Percentiles rank a stretch among this genome's conserved stretches.
These are phyloP conservation scores for Crithidia expoeki DNA, from an alignment of 208 protist genomes.

Conservation along the genomic window DNA sequence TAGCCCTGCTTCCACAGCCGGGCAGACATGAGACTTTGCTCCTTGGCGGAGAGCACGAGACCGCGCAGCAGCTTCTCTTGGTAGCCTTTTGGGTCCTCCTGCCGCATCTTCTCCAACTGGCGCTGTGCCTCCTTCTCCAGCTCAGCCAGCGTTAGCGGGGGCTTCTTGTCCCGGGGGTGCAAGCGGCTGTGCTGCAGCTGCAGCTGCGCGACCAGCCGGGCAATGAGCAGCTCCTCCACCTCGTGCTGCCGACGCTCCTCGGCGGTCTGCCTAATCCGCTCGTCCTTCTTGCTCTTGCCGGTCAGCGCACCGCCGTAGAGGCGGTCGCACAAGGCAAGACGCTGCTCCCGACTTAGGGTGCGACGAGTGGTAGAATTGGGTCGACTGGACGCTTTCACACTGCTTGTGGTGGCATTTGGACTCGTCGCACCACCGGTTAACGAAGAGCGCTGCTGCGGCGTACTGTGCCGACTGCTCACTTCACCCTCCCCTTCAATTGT, in stretches of 20 bases:
- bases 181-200: slow-evolving; percentile 26
- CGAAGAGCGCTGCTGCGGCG: neutral
- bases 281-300: slow-evolving; percentile 20
- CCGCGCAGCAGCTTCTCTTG: slow-evolving; percentile 43
- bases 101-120: slow-evolving; percentile 44
- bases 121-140: slow-evolving; percentile 38
- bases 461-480: slow-evolving; percentile 9
- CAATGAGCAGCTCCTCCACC: slow-evolving; percentile 58
- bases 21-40: slow-evolving; percentile 39
- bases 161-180: slow-evolving; percentile 11
- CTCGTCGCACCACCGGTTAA: neutral
- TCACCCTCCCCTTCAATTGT: neutral
- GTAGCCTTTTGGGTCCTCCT: slow-evolving; percentile 31
- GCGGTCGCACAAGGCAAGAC: slow-evolving; percentile 33
- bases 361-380: slow-evolving; percentile 17
- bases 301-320: slow-evolving; percentile 52
- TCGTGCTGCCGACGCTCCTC: slow-evolving; percentile 47
- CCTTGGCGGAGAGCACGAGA: slow-evolving; percentile 32
- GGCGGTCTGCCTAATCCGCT: slow-evolving; percentile 17
- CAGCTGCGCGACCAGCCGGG: slow-evolving; percentile 52
- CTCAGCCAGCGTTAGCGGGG: slow-evolving; percentile 22
- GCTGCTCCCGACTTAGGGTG: slow-evolving; percentile 19
- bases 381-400: slow-evolving; percentile 10
- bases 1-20: slow-evolving; percentile 57
- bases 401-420: slow-evolving; percentile 8